Evolutionary conservation across 1,139 yeast species (phyloP), one percentile per base, ranked within the genome.

Genomic region (Komagataea norvegica): DNA sequence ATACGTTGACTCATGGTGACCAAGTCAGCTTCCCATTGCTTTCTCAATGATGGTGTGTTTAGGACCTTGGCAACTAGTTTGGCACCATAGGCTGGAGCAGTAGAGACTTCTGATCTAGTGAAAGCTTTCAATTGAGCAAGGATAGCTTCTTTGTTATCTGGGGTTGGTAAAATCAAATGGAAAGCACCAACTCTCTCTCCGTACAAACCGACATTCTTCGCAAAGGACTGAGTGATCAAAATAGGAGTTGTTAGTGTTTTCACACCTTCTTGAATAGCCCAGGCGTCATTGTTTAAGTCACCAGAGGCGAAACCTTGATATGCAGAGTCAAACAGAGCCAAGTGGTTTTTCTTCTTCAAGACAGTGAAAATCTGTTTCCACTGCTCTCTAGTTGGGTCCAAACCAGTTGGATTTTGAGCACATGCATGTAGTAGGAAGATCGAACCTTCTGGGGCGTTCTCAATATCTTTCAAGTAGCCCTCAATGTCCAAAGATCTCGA

Each of bases 301-400:
- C 98, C 98, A 29, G 93, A 77, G 22, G 97, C 95, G 57, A 91
- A 91, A 10, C 98, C 96, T 68, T 89, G 97, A 72, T 91, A 91
- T 18, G 98, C 97, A 69, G 86, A 81, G 67, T 91, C 98, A 55
- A 91, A 86, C 59, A 89, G 67, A 37, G 94, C 94, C 61, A 86
- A 76, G 59, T 87, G 89, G 40, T 73, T 69, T 56, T 78, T 74
- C 34, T 56, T 47, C 51, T 68, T 64, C 45, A 85, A 64, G 26
- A 77, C 80, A 36, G 72, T 70, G 38, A 84, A 69, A 36, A 91
- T 80, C 58, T 71, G 63, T 36, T 69, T 70, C 97, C 97, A 89
- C 64, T 91, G 89, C 48, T 79, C 93, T 40, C 70, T 66, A 21
- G 86, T 79, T 51, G 95, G 95, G 65, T 91, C 98, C 61, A 89